Evolutionary conservation across 495 filamentous ascomycete genomes (phyloP), one percentile per base, ranked within the genome.

Genomic region (Neurospora africana): DNA sequence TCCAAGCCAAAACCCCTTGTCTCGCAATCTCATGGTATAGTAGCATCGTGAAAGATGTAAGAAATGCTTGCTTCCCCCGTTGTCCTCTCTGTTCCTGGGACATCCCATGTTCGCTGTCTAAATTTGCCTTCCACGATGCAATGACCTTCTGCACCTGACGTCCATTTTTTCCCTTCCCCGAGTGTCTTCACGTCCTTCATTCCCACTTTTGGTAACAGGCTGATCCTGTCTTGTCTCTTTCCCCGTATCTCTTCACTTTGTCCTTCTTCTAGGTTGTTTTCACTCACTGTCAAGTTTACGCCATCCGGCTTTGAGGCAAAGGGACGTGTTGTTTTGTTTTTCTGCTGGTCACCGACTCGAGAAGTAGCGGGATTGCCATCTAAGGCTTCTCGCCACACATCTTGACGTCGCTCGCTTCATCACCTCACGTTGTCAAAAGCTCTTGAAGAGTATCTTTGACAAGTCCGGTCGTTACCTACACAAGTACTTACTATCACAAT

Each of bases 21-120:
- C 27, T 65, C 53, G 15, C 19, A 65, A 65, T 33, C 11, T 65
- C 15, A 8, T 65, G 53, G 53, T 33, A 65, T 65, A 65, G 53
- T 65, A 65, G 27, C 53, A 33, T 65, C 53, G 53, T 65, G 53
- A 65, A 27, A 65, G 53, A 65, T 65, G 53, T 33, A 33, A 33
- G 15, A 65, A 33, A 65, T 65, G 53, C 27, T 19, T 33, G 27
- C 53, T 19, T 21, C 27, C 15, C 23, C 47, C 23, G 44, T 13
- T 58, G 10, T 30, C 21, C 47, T 65, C 53, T 33, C 53, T 65
- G 53, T 65, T 15, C 53, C 53, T 33, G 23, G 53, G 27, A 73
- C 76, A 72, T 74, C 68, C 35, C 71, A 65, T 72, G 33, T 73
- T 72, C 70, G 68, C 70, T 75, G 76, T 74, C 74, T 69, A 74